Evolutionary conservation across 768 basidiomycete species (phyloP), one percentile per base, ranked within the genome.

Genomic region (Lactifluus echinatus): DNA sequence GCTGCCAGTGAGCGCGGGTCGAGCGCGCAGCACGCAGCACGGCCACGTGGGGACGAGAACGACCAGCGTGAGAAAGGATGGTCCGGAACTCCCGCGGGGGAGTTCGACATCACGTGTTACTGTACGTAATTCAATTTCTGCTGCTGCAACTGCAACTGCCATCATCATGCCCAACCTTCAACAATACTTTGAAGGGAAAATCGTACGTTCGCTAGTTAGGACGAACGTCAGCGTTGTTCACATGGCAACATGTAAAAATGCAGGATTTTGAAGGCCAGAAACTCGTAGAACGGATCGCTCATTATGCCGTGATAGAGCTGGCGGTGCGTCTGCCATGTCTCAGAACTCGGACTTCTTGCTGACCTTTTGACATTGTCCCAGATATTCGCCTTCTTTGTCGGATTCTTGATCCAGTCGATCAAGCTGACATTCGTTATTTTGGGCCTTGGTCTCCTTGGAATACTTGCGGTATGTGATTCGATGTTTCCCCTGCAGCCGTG

Each of bases 241-340:
- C 33, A 53, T 7, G 34, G 21, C 10, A 23, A 19, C n/a, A n/a
- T 44, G 12, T n/a, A 12, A 15, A 23, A 45, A 40, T n/a, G 33
- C 46, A 85, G 83, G 83, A 85, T 65, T 85, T 84, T 69, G 76
- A 76, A 52, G 83, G 82, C 2, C 83, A 85, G 65, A 74, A 74
- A 45, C 63, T 71, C 14, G 81, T 80, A 2, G 82, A 84, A 45
- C 63, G 68, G 48, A 71, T 81, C 36, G 66, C 75, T 10, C 72
- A 73, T 15, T 60, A 75, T 50, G 72, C 74, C 31, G 69, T 84
- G 24, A 70, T 78, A 26, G 70, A 66, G 2, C 65, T 77, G 15
- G 76, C 79, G 34, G 83, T 84, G 51, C 66, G 76, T 72, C 48
- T 36, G 31, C 29, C 26, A 19, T 28, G 37, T 34, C 23, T 50